Percentiles rank a stretch among this genome's conserved stretches.
Evolutionary conservation across 352 stramenopile species (phyloP).

Genomic region (Sclerospora graminicola): DNA sequence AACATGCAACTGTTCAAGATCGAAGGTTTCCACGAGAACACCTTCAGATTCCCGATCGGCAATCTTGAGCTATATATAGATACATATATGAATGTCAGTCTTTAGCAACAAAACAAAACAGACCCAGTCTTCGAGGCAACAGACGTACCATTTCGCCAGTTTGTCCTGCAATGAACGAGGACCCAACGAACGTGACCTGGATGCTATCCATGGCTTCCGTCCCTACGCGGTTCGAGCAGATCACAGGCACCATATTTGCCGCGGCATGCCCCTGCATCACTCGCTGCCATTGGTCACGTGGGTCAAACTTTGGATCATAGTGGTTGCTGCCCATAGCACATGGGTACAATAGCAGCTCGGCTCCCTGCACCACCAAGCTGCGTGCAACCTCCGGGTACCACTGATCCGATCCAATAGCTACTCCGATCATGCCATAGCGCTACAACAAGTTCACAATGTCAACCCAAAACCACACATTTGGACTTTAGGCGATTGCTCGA

Average conservation of each 20-base stretch:
- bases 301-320: conserved; percentile 82
- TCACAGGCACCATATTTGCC: conserved; percentile 85
- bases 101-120: not conserved
- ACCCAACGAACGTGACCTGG: conserved; percentile 87
- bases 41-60: conserved; percentile 79
- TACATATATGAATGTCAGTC: not conserved
- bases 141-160: conserved; percentile 79
- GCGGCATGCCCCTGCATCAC: conserved; percentile 88
- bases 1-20: conserved; percentile 79
- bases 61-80: conserved; percentile 75
- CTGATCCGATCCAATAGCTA: conserved; percentile 88
- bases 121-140: not conserved
- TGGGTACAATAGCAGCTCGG: conserved; percentile 79
- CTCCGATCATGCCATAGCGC: conserved; percentile 81
- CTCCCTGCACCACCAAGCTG: conserved; percentile 79
- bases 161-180: conserved; percentile 88
- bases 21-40: conserved; percentile 80
- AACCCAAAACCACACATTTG: too few species aligned
- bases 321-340: conserved; percentile 80
- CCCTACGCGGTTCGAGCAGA: conserved; percentile 87
- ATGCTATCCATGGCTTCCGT: conserved; percentile 68
- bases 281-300: conserved; percentile 85
- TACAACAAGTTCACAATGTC: conserved; percentile 6
- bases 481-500: not conserved
- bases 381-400: conserved; percentile 89